Conservation (phyloP, 306 rosid genomes). For the Ormosia emarginata region DNA sequence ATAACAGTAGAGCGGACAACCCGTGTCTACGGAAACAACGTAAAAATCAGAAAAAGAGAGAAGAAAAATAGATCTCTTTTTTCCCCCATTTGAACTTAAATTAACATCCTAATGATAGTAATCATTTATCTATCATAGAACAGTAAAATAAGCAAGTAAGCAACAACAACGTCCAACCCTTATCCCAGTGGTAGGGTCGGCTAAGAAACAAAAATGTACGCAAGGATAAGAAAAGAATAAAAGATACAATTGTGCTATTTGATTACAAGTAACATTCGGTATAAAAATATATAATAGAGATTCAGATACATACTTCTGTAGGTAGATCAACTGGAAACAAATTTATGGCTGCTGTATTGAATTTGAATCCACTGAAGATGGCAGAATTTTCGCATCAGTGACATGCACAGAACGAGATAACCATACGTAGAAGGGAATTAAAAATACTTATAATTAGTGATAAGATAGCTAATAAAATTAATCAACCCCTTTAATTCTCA, state of each 20-base stretch:
- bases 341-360: constrained; percentile 71
- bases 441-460: constrained; percentile 6
- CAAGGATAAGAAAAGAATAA: background rate
- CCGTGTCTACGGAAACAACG: too few species aligned
- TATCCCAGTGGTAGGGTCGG: too few species aligned
- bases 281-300: background rate
- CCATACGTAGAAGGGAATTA: background rate
- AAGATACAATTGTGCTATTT: too few species aligned
- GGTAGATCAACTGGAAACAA: constrained; percentile 72
- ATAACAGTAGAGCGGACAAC: too few species aligned
- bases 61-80: too few species aligned
- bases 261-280: background rate
- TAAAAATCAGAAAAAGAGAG: too few species aligned
- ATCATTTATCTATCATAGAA: background rate
- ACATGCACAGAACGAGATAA: background rate
- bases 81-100: too few species aligned
- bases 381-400: constrained; percentile 24
- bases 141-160: background rate
- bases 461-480: background rate
- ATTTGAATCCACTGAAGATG: constrained; percentile 66
- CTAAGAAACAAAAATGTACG: background rate
- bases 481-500: background rate
- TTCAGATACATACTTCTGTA: constrained; percentile 54
- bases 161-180: too few species aligned
- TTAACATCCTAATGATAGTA: background rate